Evolutionary conservation across 208 protist species (phyloP).

Genomic region (Phytomonas sp.): DNA sequence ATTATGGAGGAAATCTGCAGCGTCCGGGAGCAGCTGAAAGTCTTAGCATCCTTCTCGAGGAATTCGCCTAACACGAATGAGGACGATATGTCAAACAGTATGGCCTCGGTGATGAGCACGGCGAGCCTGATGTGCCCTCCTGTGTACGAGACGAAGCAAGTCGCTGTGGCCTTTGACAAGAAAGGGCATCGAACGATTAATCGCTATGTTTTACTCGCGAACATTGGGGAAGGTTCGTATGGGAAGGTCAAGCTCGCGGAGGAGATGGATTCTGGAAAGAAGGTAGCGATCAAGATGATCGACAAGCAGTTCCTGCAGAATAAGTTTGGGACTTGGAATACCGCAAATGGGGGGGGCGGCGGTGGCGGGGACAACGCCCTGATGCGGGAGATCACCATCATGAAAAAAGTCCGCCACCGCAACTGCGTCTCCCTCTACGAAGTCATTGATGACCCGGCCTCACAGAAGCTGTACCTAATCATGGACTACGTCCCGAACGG

Average conservation of each 20-base stretch:
- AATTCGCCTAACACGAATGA: neutral
- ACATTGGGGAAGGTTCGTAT: slow-evolving; percentile 49
- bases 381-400: slow-evolving; percentile 79
- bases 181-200: slow-evolving; percentile 66
- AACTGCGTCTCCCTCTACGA: slow-evolving; percentile 93
- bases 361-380: slow-evolving; percentile 28
- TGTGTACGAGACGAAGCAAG: slow-evolving; percentile 47
- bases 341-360: slow-evolving; percentile 1
- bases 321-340: slow-evolving; percentile 24
- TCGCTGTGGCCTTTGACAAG: slow-evolving; percentile 40
- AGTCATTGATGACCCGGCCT: slow-evolving; percentile 91
- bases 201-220: slow-evolving; percentile 50
- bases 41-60: slow-evolving; percentile 10
- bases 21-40: slow-evolving; percentile 12
- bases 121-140: slow-evolving; percentile 38
- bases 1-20: slow-evolving; percentile 36
- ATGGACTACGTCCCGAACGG: slow-evolving; percentile 89
- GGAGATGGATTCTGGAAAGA: slow-evolving; percentile 29
- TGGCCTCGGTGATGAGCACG: slow-evolving; percentile 39
- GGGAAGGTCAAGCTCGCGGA: slow-evolving; percentile 64
- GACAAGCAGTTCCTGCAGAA: slow-evolving; percentile 59
- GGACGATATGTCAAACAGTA: slow-evolving; percentile 16
- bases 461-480: slow-evolving; percentile 87
- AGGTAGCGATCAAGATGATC: slow-evolving; percentile 81
- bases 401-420: slow-evolving; percentile 93